A percentile compares a stretch with the other conserved stretches of the same genome.
Evolutionary conservation across 495 filamentous ascomycete species (phyloP).

Genomic region (Barbatosphaeria neglecta): DNA sequence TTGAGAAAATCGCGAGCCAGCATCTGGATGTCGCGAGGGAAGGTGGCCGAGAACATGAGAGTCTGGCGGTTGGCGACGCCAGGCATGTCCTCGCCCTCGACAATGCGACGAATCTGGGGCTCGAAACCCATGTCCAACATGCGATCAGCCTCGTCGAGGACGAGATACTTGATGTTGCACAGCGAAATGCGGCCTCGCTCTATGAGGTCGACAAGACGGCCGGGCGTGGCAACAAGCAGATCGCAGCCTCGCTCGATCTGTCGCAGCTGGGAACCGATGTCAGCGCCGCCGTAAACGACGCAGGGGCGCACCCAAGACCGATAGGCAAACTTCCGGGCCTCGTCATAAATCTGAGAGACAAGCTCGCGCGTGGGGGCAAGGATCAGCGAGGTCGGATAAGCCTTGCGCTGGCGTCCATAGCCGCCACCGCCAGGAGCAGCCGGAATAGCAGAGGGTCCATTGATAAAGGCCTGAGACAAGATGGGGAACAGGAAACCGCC

Average conservation of each 20-base stretch:
- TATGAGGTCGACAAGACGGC: constrained; percentile 92
- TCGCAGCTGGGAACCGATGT: constrained; percentile 92
- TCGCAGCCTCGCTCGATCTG: constrained; percentile 97
- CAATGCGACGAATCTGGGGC: constrained; percentile 96
- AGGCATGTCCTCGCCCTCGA: constrained; percentile 97
- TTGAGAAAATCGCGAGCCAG: constrained; percentile 94
- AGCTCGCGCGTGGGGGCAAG: constrained; percentile 94
- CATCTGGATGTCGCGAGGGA: constrained; percentile 98
- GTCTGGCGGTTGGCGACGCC: constrained; percentile 75
- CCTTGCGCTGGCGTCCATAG: constrained; percentile 82
- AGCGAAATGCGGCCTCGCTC: constrained; percentile 97
- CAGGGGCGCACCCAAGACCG: constrained; percentile 97
- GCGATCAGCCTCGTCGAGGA: constrained; percentile 97
- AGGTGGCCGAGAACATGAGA: constrained; percentile 99
- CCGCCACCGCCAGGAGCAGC: constrained; percentile 47
- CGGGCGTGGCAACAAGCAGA: constrained; percentile 91
- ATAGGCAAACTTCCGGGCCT: constrained; percentile 95
- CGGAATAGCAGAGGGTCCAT: constrained; percentile 63
- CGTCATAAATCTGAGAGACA: constrained; percentile 96
- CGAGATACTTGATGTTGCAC: constrained; percentile 95
- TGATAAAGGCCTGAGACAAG: constrained; percentile 85
- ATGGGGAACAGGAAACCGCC: constrained; percentile 99
- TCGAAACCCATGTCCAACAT: constrained; percentile 99
- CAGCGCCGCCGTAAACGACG: constrained; percentile 97
- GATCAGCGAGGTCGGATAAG: constrained; percentile 89